Evolutionary conservation across 805 yeast species (phyloP).

Genomic region (Wickerhamiella sorbophila): DNA sequence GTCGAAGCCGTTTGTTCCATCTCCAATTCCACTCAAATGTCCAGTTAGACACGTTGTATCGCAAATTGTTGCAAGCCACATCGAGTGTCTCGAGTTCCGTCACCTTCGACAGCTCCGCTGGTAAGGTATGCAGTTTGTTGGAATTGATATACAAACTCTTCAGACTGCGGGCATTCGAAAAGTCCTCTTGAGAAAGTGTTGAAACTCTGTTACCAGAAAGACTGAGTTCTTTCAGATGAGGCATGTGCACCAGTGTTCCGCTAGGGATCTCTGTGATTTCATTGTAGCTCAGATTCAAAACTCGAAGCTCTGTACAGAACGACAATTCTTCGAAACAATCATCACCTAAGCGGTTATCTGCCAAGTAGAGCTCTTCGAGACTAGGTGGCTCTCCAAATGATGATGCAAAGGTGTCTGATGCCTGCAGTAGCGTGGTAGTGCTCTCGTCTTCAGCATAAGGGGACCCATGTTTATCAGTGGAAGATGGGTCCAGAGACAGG

Average conservation of each 20-base stretch:
- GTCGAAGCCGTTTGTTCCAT: conserved; percentile 58
- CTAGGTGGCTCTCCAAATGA: neutral
- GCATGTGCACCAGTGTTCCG: conserved; percentile 48
- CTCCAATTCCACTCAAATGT: conserved; percentile 98
- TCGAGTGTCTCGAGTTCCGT: conserved; percentile 55
- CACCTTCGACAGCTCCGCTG: conserved; percentile 72
- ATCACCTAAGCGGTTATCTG: conserved; percentile 76
- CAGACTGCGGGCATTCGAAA: conserved; percentile 45
- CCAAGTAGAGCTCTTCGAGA: conserved; percentile 35
- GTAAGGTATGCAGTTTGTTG: conserved; percentile 72
- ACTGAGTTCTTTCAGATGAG: conserved; percentile 46
- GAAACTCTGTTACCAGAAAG: conserved; percentile 73
- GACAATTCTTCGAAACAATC: conserved; percentile 58
- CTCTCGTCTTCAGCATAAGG: neutral
- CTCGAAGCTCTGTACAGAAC: conserved; percentile 39
- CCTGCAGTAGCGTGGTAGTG: neutral
- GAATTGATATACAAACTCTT: conserved; percentile 58
- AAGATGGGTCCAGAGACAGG: neutral
- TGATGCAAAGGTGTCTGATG: neutral
- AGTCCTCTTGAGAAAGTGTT: conserved; percentile 73
- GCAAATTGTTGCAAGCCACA: conserved; percentile 78
- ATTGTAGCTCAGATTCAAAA: conserved; percentile 70
- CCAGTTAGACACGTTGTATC: conserved; percentile 85
- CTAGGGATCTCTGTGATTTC: conserved; percentile 68
- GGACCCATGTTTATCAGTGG: neutral